Evolutionary conservation across 306 rosid genomes (phyloP).

Genomic region (Medicago ruthenica): DNA sequence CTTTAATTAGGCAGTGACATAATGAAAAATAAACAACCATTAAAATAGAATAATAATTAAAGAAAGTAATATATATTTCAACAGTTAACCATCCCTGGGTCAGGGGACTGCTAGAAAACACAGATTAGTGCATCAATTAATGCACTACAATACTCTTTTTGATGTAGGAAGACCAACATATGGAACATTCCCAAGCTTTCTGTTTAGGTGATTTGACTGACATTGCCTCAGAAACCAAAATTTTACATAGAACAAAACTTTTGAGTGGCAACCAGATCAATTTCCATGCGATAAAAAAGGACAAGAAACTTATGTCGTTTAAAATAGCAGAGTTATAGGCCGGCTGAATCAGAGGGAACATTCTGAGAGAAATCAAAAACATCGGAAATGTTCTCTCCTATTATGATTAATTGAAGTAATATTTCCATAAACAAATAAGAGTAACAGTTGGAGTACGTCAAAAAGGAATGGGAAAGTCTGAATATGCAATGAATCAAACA

Average conservation of each 20-base stretch:
- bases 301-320: background rate
- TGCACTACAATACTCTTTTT: background rate
- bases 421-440: slow-evolving; percentile 11
- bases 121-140: background rate
- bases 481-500: background rate
- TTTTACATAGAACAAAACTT: background rate
- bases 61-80: too few relatives aligned
- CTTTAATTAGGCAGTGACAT: too few relatives aligned
- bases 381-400: slow-evolving; percentile 6
- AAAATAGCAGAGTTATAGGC: background rate
- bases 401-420: background rate
- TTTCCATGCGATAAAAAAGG: slow-evolving; percentile 8
- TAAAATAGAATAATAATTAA: too few relatives aligned
- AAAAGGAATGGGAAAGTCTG: slow-evolving; percentile 8
- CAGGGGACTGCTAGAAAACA: background rate
- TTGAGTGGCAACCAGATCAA: background rate
- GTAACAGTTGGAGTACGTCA: slow-evolving; percentile 6
- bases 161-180: background rate
- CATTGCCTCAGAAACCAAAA: slow-evolving; percentile 1
- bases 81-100: background rate
- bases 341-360: background rate
- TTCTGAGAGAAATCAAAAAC: slow-evolving; percentile 7
- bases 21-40: too few relatives aligned
- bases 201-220: background rate
- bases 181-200: slow-evolving; percentile 8